Evolutionary conservation across 2,329 filamentous ascomycete genomes (phyloP).

Genomic region (Colletotrichum caudatum): DNA sequence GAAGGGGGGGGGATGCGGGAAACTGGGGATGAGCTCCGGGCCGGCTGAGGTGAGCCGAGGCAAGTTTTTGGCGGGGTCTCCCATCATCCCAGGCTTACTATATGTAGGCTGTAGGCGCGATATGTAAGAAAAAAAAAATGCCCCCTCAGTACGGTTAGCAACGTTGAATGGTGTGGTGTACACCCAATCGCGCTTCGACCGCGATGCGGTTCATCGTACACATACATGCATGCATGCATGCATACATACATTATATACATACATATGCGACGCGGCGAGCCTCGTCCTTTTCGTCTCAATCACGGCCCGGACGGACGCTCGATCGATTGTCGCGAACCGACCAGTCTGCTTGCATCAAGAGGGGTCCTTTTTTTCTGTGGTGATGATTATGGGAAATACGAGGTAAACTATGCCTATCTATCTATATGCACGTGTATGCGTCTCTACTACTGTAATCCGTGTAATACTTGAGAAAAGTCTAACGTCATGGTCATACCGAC

Average conservation of each 20-base stretch:
- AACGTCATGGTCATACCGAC: slow-evolving; percentile 24
- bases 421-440: not conserved
- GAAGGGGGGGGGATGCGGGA: not conserved
- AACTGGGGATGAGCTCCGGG: slow-evolving; percentile 11
- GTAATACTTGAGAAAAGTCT: not conserved
- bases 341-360: not conserved
- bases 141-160: too few relatives aligned
- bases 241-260: not conserved
- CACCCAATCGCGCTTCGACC: not conserved
- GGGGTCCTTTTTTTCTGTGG: not conserved
- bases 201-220: not conserved
- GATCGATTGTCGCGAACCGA: not conserved
- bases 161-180: not conserved
- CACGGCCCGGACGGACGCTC: not conserved
- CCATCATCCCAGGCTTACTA: slow-evolving; percentile 10
- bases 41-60: slow-evolving; percentile 26
- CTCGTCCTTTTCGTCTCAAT: not conserved
- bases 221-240: not conserved
- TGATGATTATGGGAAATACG: not conserved
- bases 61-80: slow-evolving; percentile 11
- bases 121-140: not conserved
- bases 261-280: slow-evolving; percentile 5
- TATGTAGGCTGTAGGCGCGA: slow-evolving; percentile 6
- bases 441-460: not conserved
- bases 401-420: not conserved